Percentiles rank a stretch among this genome's conserved stretches.
phyloP scores from a whole-genome alignment of 2,329 filamentous ascomycete species.

The Colletotrichum magnum region DNA sequence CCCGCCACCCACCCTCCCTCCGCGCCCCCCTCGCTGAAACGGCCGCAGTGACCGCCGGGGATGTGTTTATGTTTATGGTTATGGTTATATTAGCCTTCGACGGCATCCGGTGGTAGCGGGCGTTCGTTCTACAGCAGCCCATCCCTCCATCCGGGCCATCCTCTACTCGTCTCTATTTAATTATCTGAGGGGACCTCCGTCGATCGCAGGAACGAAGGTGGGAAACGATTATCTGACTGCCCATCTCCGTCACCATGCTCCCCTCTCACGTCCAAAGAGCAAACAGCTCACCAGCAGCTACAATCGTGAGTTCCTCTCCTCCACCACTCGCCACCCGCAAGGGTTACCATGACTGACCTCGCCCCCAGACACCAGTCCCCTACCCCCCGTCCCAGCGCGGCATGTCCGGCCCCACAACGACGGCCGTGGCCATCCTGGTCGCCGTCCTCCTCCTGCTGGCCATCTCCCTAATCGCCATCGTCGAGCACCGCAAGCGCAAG shows the following conservation, averaged over 20 bases:
- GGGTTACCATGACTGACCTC: neutral
- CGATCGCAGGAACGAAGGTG: too few species aligned
- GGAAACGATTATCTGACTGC: too few species aligned
- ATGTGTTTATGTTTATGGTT: neutral
- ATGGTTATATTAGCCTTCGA: neutral
- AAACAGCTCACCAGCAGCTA: neutral
- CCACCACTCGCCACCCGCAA: too few species aligned
- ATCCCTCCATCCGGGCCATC: neutral
- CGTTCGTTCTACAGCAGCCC: neutral
- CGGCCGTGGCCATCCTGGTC: constrained; percentile 14
- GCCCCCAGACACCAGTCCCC: neutral
- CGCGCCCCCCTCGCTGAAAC: neutral
- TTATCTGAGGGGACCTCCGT: too few species aligned
- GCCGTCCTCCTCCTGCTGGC: constrained; percentile 12
- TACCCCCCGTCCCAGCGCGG: neutral
- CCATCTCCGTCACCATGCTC: neutral
- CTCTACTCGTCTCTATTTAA: too few species aligned
- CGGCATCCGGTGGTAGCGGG: neutral
- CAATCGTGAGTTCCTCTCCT: too few species aligned
- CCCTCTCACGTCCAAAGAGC: neutral
- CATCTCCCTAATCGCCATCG: neutral
- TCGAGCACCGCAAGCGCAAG: constrained; percentile 23
- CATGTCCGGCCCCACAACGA: neutral
- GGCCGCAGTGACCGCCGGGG: neutral
- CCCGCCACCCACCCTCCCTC: too few species aligned